These are phyloP conservation scores for Amanita rubescens DNA, from an alignment of 768 basidiomycete species.

Conservation along the genomic window DNA sequence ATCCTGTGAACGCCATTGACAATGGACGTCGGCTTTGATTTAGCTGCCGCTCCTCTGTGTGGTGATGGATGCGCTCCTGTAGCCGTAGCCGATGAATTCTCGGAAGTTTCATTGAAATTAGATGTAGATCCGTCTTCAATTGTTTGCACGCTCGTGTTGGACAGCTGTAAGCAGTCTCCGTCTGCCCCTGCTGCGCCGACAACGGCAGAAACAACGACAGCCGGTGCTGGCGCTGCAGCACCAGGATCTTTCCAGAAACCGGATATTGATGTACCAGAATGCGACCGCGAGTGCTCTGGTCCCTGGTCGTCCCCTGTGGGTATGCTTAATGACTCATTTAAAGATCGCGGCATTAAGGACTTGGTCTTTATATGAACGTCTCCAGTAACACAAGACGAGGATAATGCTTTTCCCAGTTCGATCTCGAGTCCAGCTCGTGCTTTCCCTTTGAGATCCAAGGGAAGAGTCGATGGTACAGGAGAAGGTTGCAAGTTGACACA, in stretches of 20 bases:
- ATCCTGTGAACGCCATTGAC: constrained; percentile 20
- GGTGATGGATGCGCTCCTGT: constrained; percentile 36
- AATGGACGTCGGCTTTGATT: constrained; percentile 17
- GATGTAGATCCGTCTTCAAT: neutral
- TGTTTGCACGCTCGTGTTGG: constrained; percentile 14
- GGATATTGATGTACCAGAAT: constrained; percentile 28
- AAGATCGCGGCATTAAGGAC: neutral
- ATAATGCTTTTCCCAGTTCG: constrained; percentile 23
- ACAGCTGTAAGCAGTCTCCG: constrained; percentile 29
- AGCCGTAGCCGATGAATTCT: constrained; percentile 33
- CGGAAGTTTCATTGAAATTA: constrained; percentile 17
- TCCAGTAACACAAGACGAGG: constrained; percentile 32
- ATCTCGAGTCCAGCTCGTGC: constrained; percentile 22
- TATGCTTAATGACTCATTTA: neutral
- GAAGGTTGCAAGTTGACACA: neutral
- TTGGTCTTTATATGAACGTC: constrained; percentile 1
- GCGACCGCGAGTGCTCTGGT: constrained; percentile 28
- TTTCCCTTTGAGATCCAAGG: constrained; percentile 22
- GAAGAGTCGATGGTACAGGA: constrained; percentile 1
- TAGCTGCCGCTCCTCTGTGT: constrained; percentile 24
- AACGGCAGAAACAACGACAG: constrained; percentile 44
- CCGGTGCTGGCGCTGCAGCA: constrained; percentile 43
- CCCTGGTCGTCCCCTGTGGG: neutral
- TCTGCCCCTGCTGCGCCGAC: constrained; percentile 37
- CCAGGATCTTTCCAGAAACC: constrained; percentile 48